phyloP scores from a whole-genome alignment of 257 asterid genomes.

The Cordia subcordata region DNA sequence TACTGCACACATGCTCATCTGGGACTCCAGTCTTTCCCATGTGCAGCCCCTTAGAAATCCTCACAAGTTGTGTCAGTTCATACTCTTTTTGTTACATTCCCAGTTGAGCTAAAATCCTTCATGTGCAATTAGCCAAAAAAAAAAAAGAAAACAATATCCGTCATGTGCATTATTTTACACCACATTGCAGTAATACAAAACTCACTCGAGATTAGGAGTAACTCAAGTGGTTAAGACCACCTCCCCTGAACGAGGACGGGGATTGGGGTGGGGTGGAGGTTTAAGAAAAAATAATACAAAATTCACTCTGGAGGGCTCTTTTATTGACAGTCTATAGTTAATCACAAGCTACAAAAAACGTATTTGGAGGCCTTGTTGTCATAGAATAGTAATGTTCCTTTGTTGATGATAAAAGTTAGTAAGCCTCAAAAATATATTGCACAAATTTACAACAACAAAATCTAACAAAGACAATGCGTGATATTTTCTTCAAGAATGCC shows the following conservation, averaged over 20 bases:
- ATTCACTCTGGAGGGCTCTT: background rate
- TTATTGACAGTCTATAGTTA: background rate
- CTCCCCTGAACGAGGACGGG: no score
- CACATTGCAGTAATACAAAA: background rate
- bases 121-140: no score
- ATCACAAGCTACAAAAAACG: background rate
- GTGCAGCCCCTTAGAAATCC: slow-evolving; percentile 25
- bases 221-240: no score
- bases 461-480: background rate
- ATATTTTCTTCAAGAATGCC: slow-evolving; percentile 52
- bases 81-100: no score
- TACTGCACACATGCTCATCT: slow-evolving; percentile 46
- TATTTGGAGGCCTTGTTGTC: no score
- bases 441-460: slow-evolving; percentile 7
- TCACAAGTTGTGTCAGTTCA: slow-evolving; percentile 1
- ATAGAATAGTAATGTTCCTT: no score
- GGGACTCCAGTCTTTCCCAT: slow-evolving; percentile 44
- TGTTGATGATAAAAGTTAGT: no score
- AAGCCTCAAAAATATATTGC: background rate
- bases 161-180: no score
- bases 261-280: no score
- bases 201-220: no score
- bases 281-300: no score
- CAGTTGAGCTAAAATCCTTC: background rate
- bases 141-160: no score